Base-by-base conservation (phyloP, 2,329 filamentous ascomycete genomes). In the Penicillium sp. region DNA sequence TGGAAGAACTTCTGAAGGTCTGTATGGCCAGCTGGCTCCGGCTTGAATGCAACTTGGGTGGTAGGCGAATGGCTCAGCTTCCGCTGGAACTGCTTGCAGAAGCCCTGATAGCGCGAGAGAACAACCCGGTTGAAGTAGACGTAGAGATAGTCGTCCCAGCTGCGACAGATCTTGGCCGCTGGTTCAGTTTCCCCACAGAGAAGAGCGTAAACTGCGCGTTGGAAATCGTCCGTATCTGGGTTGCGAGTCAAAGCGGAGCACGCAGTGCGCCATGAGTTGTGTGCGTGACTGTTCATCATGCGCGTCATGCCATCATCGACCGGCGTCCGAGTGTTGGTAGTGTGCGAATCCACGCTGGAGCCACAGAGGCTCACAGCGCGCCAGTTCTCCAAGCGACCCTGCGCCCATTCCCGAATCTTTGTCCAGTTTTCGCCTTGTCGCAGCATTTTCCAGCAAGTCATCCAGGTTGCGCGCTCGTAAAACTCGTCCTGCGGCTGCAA, bases 391-490 rank as follows among this genome's bases (percentile, higher is more conserved):
- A 87, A 87, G 43, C 86, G 79, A 55, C 91, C 86, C 32, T 84
- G 73, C 57, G 89, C 94, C 87, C 89, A 96, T 33, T 90, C 85
- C 39, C 81, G 79, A 48, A 97, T 86, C 25, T 85, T 79, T 7
- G 77, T 68, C 68, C 86, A 80, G 46, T 76, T 80, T 51, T 81
- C 83, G n/a, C 93, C 93, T 31, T 89, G 81, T 33, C 91, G 82
- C 36, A 98, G 74, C 73, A 95, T 86, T 63, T 95, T 88, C 72
- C 89, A 97, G 67, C 87, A 93, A n/a, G 87, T 85, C 45, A 90
- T 77, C 90, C 93, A 97, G 32, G 94, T 86, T 2, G 89, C 86
- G 37, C 84, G 80, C 69, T 98, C 93, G 48, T 91, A 93, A 57
- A 83, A 90, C 50, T 88, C 82, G 59, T 98, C 93, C 55, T 90